Conservation (phyloP, 495 filamentous ascomycete genomes). For the Neurospora sp. region DNA sequence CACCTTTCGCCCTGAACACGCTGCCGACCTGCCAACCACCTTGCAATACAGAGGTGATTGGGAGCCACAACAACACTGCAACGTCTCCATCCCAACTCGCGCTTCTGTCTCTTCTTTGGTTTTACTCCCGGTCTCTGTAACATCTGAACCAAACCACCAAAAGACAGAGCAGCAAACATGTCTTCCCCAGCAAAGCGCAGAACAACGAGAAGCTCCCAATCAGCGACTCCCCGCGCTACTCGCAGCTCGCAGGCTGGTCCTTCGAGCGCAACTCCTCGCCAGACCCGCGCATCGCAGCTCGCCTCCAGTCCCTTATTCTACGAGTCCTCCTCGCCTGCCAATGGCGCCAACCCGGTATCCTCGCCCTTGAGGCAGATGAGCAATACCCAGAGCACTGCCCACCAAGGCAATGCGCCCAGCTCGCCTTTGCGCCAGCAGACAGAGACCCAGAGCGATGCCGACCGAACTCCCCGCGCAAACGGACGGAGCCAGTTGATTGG, state of each 20-base stretch:
- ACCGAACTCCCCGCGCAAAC: slow-evolving; percentile 67
- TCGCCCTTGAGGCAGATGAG: slow-evolving; percentile 44
- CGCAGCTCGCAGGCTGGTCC: slow-evolving; percentile 41
- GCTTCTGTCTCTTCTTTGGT: neutral
- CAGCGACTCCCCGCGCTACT: slow-evolving; percentile 46
- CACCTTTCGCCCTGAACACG: neutral
- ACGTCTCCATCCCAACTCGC: neutral
- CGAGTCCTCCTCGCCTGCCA: slow-evolving; percentile 67
- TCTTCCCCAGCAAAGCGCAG: slow-evolving; percentile 48
- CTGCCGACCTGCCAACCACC: neutral
- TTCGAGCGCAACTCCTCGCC: slow-evolving; percentile 37
- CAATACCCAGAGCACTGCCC: slow-evolving; percentile 45
- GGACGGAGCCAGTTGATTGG: slow-evolving; percentile 37
- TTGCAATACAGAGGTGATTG: neutral
- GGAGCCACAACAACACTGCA: neutral
- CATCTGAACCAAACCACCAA: neutral
- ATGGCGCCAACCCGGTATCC: slow-evolving; percentile 28
- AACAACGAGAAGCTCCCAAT: slow-evolving; percentile 44
- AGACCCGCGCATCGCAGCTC: slow-evolving; percentile 31
- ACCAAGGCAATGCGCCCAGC: slow-evolving; percentile 47
- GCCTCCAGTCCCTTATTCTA: slow-evolving; percentile 80
- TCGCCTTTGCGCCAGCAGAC: slow-evolving; percentile 56
- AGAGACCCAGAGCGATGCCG: slow-evolving; percentile 41
- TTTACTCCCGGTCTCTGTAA: neutral
- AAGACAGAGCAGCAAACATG: slow-evolving; percentile 29